Evolutionary conservation across 2,329 filamentous ascomycete genomes (phyloP).

Genomic region (Colletotrichum sp.): DNA sequence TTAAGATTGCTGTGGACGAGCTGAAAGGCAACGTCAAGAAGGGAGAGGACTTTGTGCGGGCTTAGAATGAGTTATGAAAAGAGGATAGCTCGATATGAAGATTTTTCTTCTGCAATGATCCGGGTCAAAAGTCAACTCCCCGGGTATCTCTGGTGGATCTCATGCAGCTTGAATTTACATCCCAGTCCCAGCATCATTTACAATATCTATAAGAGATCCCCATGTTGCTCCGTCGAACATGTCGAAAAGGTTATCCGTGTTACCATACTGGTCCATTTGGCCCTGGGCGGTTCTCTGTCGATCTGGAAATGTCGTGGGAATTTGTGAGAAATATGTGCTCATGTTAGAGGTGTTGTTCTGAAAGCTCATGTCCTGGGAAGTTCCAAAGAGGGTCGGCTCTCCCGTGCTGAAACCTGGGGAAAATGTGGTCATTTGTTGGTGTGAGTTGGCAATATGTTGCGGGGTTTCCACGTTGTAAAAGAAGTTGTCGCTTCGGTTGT

Average conservation of each 20-base stretch:
- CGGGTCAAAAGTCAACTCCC: neutral
- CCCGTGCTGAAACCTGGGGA: neutral
- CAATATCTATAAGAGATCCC: slow-evolving; percentile 6
- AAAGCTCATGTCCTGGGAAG: neutral
- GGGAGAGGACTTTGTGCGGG: neutral
- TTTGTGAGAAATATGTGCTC: neutral
- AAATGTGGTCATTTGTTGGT: neutral
- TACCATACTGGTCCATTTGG: neutral
- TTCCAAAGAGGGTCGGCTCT: neutral
- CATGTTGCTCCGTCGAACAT: slow-evolving; percentile 19
- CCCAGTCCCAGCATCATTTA: neutral
- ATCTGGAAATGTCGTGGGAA: slow-evolving; percentile 12
- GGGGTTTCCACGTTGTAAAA: neutral
- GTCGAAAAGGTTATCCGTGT: neutral
- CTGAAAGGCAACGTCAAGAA: neutral
- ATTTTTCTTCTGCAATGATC: neutral
- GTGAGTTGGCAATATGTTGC: neutral
- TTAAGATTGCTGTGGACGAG: neutral
- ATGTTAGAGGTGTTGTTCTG: neutral
- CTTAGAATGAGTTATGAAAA: neutral
- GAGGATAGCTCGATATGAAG: neutral
- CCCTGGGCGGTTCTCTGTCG: neutral
- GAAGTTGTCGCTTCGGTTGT: neutral
- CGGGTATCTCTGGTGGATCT: neutral
- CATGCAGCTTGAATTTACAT: neutral